Evolutionary conservation across 306 rosid species (phyloP).

Genomic region (Fragaria nilgerrensis): DNA sequence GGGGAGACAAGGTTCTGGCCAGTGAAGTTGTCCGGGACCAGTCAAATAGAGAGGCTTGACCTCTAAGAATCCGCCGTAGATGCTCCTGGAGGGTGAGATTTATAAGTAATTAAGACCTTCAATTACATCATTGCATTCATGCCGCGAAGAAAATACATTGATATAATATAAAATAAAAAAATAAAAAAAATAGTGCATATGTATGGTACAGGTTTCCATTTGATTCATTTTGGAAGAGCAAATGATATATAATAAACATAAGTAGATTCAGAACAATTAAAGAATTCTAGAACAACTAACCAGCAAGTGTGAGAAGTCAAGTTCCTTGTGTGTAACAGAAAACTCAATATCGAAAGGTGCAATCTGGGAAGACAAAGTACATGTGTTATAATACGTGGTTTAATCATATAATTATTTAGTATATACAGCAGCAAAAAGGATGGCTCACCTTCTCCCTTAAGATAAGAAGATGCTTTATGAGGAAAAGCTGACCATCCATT

Average conservation of each 20-base stretch:
- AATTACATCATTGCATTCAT: neutral
- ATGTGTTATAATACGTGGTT: constrained; percentile 13
- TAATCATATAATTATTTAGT: constrained; percentile 19
- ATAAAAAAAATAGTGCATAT: neutral
- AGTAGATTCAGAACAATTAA: neutral
- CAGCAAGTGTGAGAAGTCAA: constrained; percentile 98
- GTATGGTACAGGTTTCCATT: neutral
- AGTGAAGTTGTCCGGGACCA: constrained; percentile 93
- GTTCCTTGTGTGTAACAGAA: constrained; percentile 96
- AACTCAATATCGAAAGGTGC: constrained; percentile 93
- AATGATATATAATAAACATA: neutral
- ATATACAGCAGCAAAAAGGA: constrained; percentile 8
- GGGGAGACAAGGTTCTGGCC: constrained; percentile 94
- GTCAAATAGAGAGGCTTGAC: constrained; percentile 94
- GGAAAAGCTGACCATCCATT: constrained; percentile 97
- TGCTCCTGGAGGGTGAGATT: constrained; percentile 69
- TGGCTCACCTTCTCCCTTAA: constrained; percentile 87
- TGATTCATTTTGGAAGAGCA: neutral
- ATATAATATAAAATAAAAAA: too few relatives aligned
- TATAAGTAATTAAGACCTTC: constrained; percentile 17
- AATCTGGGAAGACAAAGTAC: constrained; percentile 55
- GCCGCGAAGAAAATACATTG: neutral
- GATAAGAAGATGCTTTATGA: constrained; percentile 91
- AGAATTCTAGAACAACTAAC: constrained; percentile 63
- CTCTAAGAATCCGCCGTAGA: constrained; percentile 90